Evolutionary conservation across 2,329 filamentous ascomycete genomes (phyloP), one percentile per base, ranked within the genome.

Genomic region (Nemania sp.): DNA sequence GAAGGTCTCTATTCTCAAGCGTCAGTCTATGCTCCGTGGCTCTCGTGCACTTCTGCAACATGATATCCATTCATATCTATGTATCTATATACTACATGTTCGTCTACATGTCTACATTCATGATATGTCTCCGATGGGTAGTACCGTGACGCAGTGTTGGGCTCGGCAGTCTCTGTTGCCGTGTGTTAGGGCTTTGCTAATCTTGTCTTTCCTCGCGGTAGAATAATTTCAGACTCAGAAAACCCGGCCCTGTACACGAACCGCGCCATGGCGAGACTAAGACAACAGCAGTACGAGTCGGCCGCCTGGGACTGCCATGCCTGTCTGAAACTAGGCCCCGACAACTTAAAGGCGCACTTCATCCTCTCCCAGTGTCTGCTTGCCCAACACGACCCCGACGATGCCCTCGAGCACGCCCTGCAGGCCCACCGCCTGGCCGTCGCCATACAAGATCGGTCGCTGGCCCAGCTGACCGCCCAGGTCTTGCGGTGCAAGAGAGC

Each of bases 241-340:
- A 94, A 96, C 68, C 83, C 88, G 1, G 78, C 88, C 24, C 81
- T 96, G 45, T 97, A 91, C 74, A 93, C 91, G 33, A 97, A 97
- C 74, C 89, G 92, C 49, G 90, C 91, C 46, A 88, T 96, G 74
- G 86, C 88, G 3, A 84, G 91, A 34, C 78, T 94, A 54, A 89
- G 88, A 72, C 80, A 96, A 19, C 75, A 80, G 56, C 78, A 84
- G 63, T 95, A 87, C 83, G 81, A 89, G 24, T 84, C 80, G 8
- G 91, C 88, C 43, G 86, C 94, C 59, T 77, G 83, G 55, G 92
- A 97, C 72, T 93, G 91, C 68, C 73, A 86, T 48, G 78, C 83
- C 46, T 91, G 89, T 60, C 86, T 97, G 44, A 79, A 84, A 54
- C 78, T 95, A 5, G 76, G 83, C 23, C 77, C 80, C 17, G 74